Percentiles rank a stretch among this genome's conserved stretches.
phyloP scores from a whole-genome alignment of 2,329 filamentous ascomycete species.

The Aspergillus sp. region DNA sequence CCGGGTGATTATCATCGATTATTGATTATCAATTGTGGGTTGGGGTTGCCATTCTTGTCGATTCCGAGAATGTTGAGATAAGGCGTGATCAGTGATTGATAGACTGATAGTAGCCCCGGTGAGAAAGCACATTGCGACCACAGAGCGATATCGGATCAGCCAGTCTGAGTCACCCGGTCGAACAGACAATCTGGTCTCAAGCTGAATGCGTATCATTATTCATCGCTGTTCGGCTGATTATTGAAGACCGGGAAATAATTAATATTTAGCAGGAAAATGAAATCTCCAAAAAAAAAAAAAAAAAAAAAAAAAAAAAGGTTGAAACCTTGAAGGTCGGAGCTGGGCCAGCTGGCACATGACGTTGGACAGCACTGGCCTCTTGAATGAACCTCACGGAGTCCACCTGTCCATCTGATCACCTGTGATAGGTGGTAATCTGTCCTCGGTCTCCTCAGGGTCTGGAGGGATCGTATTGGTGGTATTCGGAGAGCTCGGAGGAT shows the following conservation, averaged over 20 bases:
- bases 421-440: not conserved
- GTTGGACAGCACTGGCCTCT: slow-evolving; percentile 3
- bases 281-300: too few relatives aligned
- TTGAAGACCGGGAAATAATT: not conserved
- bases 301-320: not conserved
- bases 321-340: not conserved
- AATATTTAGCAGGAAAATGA: not conserved
- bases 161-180: not conserved
- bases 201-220: not conserved
- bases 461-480: not conserved
- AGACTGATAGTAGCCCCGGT: not conserved
- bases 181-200: not conserved
- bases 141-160: not conserved
- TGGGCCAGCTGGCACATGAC: not conserved
- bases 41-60: not conserved
- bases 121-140: not conserved
- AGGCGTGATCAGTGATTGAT: not conserved
- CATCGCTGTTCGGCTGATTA: not conserved
- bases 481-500: not conserved
- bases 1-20: not conserved
- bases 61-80: not conserved
- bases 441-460: not conserved
- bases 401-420: slow-evolving; percentile 1
- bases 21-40: not conserved
- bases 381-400: not conserved